phyloP scores from a whole-genome alignment of 179 eudicot species.

The Gypsophila paniculata region DNA sequence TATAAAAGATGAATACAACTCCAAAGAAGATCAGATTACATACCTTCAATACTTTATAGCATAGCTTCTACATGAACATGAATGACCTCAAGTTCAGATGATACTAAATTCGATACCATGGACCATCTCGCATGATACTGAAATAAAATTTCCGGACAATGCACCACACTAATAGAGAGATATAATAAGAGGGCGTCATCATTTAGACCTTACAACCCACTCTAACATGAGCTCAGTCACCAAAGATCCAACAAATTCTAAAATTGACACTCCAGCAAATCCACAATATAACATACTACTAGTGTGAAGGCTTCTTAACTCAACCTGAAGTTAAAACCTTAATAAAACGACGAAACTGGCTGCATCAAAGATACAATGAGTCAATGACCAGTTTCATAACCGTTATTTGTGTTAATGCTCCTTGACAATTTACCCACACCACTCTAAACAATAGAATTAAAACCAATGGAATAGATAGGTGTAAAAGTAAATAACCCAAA shows the following conservation, averaged over 20 bases:
- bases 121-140: too few relatives aligned
- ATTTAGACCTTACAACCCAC: neutral
- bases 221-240: neutral
- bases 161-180: too few relatives aligned
- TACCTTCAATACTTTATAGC: too few relatives aligned
- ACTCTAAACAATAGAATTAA: neutral
- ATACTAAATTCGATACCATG: too few relatives aligned
- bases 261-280: neutral
- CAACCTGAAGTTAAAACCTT: neutral
- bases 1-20: too few relatives aligned
- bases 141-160: too few relatives aligned
- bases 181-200: too few relatives aligned
- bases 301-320: neutral
- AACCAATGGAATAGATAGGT: neutral
- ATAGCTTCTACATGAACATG: too few relatives aligned
- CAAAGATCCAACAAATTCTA: neutral
- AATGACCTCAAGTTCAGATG: too few relatives aligned
- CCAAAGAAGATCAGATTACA: too few relatives aligned
- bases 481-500: neutral
- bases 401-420: neutral
- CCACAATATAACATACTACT: neutral
- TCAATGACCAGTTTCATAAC: neutral
- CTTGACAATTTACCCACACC: neutral
- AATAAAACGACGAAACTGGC: neutral
- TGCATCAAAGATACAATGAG: neutral